These are phyloP conservation scores for Pogostemon cablin DNA, from an alignment of 257 asterid species.

Conservation along the genomic window DNA sequence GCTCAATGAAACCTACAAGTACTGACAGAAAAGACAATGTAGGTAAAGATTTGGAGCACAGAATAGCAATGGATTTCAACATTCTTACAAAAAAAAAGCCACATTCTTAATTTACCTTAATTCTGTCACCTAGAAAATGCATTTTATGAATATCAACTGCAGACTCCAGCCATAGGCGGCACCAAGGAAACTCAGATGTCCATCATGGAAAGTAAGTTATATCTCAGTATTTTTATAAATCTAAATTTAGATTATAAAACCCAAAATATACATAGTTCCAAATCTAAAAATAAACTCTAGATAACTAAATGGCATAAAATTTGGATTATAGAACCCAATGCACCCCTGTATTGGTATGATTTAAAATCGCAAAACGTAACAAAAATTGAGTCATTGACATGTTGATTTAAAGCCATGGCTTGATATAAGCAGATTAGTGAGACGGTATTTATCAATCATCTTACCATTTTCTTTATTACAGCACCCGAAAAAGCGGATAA, in stretches of 20 bases:
- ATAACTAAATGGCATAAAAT: too few relatives aligned
- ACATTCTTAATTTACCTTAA: neutral
- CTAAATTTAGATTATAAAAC: too few relatives aligned
- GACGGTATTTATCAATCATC: too few relatives aligned
- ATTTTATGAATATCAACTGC: neutral
- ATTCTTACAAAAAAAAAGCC: neutral
- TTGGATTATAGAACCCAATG: too few relatives aligned
- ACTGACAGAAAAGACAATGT: neutral
- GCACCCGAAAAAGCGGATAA: constrained; percentile 15
- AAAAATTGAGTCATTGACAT: too few relatives aligned
- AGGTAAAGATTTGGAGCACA: neutral
- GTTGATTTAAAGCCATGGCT: too few relatives aligned
- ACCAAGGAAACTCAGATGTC: neutral
- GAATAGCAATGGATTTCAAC: neutral
- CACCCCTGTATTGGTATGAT: too few relatives aligned
- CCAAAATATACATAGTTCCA: too few relatives aligned
- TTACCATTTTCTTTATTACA: too few relatives aligned
- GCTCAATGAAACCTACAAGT: constrained; percentile 16
- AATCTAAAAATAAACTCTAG: too few relatives aligned
- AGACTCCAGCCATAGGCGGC: constrained; percentile 1
- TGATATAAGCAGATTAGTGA: too few relatives aligned
- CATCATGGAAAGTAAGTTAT: constrained; percentile 7
- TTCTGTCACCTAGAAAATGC: constrained; percentile 9
- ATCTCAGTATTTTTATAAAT: neutral
- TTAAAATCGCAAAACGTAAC: too few relatives aligned